phyloP scores from a whole-genome alignment of 176 grass and related monocot genomes.

The Oryza meridionalis region DNA sequence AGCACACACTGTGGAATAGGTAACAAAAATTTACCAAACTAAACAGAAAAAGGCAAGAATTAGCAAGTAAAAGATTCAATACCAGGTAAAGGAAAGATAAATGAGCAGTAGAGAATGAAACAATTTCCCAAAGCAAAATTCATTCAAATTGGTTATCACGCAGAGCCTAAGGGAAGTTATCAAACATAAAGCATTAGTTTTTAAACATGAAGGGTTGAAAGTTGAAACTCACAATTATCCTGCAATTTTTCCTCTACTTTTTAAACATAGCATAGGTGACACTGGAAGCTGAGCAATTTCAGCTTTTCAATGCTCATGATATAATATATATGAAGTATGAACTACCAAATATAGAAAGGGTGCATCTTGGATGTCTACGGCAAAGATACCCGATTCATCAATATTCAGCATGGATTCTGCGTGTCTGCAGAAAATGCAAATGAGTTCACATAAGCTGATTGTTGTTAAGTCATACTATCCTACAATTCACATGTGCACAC shows the following conservation, averaged over 20 bases:
- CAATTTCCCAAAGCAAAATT: conserved; percentile 13
- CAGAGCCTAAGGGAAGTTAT: background rate
- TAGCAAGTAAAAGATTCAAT: conserved; percentile 1
- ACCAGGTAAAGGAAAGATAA: background rate
- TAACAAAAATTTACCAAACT: conserved; percentile 8
- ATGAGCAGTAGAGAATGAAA: conserved; percentile 2
- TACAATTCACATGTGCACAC: background rate
- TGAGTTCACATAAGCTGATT: background rate
- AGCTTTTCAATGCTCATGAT: conserved; percentile 7
- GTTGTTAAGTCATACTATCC: background rate
- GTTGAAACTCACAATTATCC: background rate
- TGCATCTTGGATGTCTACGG: conserved; percentile 1
- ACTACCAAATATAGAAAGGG: background rate
- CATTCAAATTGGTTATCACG: background rate
- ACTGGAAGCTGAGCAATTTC: background rate
- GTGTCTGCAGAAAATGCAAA: background rate
- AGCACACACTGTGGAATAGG: conserved; percentile 1
- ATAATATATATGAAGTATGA: background rate
- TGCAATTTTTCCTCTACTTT: background rate
- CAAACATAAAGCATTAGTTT: background rate
- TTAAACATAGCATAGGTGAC: background rate
- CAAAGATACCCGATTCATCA: background rate
- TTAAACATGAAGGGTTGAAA: background rate
- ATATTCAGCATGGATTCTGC: background rate
- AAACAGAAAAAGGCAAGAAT: background rate